These are phyloP conservation scores for Phlebiopsis gigantea DNA, from an alignment of 768 basidiomycete genomes.

Conservation along the genomic window DNA sequence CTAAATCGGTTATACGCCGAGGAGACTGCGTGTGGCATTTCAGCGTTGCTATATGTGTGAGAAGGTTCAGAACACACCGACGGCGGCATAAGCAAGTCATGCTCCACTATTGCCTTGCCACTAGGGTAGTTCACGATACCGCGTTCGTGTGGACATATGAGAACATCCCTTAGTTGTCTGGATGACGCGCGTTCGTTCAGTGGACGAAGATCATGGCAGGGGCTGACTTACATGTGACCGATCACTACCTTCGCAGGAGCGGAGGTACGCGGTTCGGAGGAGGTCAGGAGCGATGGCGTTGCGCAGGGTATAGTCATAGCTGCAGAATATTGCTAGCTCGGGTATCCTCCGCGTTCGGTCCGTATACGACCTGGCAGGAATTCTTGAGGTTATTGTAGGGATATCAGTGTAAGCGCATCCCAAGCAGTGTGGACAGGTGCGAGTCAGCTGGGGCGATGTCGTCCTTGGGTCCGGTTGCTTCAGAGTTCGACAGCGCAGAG, in stretches of 20 bases:
- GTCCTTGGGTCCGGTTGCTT: neutral
- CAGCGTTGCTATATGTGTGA: conserved; percentile 2
- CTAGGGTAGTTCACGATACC: conserved; percentile 64
- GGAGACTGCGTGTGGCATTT: conserved; percentile 23
- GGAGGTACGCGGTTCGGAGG: conserved; percentile 18
- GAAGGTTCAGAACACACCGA: conserved; percentile 33
- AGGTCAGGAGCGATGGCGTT: conserved; percentile 19
- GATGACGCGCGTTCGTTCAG: neutral
- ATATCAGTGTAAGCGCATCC: neutral
- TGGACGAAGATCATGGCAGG: neutral
- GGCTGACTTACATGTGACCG: conserved; percentile 49
- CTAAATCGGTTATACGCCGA: conserved; percentile 45
- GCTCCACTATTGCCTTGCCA: conserved; percentile 49
- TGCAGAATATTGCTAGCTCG: neutral
- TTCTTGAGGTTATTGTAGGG: neutral
- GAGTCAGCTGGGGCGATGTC: neutral
- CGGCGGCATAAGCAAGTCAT: conserved; percentile 45
- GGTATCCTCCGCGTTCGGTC: neutral
- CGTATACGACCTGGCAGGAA: too few species aligned
- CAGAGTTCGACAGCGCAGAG: neutral
- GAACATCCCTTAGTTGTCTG: conserved; percentile 75
- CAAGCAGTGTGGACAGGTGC: neutral
- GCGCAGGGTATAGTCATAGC: conserved; percentile 20
- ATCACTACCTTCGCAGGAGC: conserved; percentile 38
- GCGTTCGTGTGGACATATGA: conserved; percentile 64